Conservation (phyloP, 176 grass and related monocot genomes). For the Eleusine indica region DNA sequence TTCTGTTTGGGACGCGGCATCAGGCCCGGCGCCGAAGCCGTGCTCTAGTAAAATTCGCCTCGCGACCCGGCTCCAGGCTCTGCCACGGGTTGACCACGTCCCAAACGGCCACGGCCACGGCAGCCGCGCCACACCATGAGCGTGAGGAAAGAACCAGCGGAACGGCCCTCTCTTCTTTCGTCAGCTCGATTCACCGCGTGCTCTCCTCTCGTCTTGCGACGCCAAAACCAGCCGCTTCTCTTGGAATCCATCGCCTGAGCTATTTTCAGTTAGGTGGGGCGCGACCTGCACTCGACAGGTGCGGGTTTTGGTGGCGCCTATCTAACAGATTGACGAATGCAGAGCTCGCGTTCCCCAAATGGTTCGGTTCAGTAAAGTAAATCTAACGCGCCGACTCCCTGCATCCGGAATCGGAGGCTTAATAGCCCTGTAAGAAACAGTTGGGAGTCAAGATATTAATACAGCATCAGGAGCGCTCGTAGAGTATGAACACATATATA, state of each 20-base stretch:
- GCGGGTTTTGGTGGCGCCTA: constrained; percentile 10
- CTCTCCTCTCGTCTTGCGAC: background rate
- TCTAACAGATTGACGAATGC: constrained; percentile 28
- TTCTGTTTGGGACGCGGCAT: constrained; percentile 13
- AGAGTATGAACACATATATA: background rate
- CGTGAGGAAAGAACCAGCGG: constrained; percentile 51
- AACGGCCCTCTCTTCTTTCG: constrained; percentile 22
- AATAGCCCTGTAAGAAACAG: background rate
- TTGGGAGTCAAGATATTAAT: background rate
- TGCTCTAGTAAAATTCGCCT: constrained; percentile 21
- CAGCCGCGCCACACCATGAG: constrained; percentile 23
- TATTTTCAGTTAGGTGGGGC: background rate
- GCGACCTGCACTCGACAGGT: background rate
- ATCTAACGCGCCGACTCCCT: constrained; percentile 3
- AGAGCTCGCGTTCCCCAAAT: background rate
- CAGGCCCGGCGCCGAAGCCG: constrained; percentile 13
- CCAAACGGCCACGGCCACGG: too few species aligned
- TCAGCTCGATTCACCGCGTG: background rate
- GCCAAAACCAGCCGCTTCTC: background rate
- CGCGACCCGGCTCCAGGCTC: constrained; percentile 6
- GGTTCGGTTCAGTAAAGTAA: constrained; percentile 7
- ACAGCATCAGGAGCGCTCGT: background rate
- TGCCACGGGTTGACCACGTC: background rate
- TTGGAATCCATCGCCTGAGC: background rate
- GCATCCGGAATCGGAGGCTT: background rate